These are phyloP conservation scores for Saitozyma sp. DNA, from an alignment of 768 basidiomycete species.

Conservation along the genomic window DNA sequence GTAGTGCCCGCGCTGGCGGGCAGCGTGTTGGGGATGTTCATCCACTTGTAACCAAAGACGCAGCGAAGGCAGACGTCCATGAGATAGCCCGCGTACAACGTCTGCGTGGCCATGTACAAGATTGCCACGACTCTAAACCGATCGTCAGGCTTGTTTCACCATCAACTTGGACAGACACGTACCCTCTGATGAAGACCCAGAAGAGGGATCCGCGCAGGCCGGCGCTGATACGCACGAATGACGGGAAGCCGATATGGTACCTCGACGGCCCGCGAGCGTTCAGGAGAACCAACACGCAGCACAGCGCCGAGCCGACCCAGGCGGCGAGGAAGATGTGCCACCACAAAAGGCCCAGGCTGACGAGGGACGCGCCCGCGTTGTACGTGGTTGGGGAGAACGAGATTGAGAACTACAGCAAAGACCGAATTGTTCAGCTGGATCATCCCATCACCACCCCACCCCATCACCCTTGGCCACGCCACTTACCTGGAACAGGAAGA, in stretches of 20 bases:
- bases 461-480: neutral
- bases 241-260: constrained; percentile 19
- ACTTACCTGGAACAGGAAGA: constrained; percentile 16
- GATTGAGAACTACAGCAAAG: no score
- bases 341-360: no score
- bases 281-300: no score
- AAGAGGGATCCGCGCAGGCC: constrained; percentile 9
- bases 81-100: constrained; percentile 11
- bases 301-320: no score
- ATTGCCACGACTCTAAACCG: constrained; percentile 6
- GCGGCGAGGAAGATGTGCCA: no score
- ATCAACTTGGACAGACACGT: neutral
- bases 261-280: neutral
- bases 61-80: constrained; percentile 11
- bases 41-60: constrained; percentile 16
- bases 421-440: no score
- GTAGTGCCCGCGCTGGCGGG: constrained; percentile 12
- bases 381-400: no score
- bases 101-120: constrained; percentile 13
- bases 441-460: neutral
- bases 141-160: neutral
- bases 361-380: no score
- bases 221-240: constrained; percentile 10
- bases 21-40: constrained; percentile 10
- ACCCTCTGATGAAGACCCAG: constrained; percentile 15